These are phyloP conservation scores for Pichia sp. DNA, from an alignment of 1,139 yeast genomes.

Conservation along the genomic window DNA sequence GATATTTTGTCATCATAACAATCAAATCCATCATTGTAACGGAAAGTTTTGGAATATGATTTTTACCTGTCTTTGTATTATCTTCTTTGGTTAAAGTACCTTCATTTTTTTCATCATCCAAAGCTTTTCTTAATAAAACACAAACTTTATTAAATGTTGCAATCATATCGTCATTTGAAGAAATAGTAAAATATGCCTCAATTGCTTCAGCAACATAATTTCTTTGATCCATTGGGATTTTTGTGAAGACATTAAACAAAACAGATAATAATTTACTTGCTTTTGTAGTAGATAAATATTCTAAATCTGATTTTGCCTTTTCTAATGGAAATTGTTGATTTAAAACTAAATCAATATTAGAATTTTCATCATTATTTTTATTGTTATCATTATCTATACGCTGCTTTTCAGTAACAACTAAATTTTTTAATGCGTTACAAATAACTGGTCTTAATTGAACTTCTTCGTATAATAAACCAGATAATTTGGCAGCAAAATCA, in stretches of 20 bases:
- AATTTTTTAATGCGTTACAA: slow-evolving; percentile 71
- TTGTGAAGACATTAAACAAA: slow-evolving; percentile 83
- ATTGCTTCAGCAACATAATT: slow-evolving; percentile 81
- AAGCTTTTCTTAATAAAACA: slow-evolving; percentile 63
- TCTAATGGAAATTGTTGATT: slow-evolving; percentile 56
- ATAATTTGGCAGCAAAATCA: slow-evolving; percentile 67
- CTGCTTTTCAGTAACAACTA: slow-evolving; percentile 71
- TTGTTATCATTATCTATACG: slow-evolving; percentile 33
- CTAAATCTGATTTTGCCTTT: slow-evolving; percentile 51
- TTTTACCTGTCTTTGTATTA: slow-evolving; percentile 25
- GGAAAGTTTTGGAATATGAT: slow-evolving; percentile 45
- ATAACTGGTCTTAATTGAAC: slow-evolving; percentile 71
- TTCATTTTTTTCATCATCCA: slow-evolving; percentile 52
- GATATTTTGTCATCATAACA: slow-evolving; percentile 78
- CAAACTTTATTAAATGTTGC: slow-evolving; percentile 84
- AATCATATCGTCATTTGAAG: slow-evolving; percentile 61
- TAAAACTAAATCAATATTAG: slow-evolving; percentile 40
- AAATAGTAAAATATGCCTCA: slow-evolving; percentile 69
- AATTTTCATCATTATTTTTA: slow-evolving; percentile 35
- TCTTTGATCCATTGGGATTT: slow-evolving; percentile 78
- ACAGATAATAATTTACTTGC: slow-evolving; percentile 79
- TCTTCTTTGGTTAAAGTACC: slow-evolving; percentile 28
- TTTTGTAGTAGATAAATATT: slow-evolving; percentile 51
- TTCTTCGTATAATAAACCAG: slow-evolving; percentile 68
- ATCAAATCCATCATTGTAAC: slow-evolving; percentile 88